Conservation (phyloP, 2,329 filamentous ascomycete species). For the Fusarium sp. region DNA sequence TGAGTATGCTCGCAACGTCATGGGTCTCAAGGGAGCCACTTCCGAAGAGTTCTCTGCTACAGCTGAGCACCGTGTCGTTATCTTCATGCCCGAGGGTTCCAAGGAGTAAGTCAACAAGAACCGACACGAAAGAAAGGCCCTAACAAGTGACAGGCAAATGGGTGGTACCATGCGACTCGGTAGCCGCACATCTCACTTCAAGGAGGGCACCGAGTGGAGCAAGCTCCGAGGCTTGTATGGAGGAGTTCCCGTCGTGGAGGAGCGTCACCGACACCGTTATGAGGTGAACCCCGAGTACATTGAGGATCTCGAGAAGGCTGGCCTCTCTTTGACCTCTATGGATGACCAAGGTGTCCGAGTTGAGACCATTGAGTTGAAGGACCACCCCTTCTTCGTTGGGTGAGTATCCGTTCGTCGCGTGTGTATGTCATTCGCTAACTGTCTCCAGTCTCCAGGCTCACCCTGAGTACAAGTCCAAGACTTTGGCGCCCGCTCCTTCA, state of each 20-base stretch:
- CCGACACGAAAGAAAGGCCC: background rate
- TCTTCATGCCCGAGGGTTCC: conserved; percentile 87
- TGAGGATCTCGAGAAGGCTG: conserved; percentile 73
- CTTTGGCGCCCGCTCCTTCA: conserved; percentile 77
- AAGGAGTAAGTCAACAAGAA: conserved; percentile 50
- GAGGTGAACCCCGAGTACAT: conserved; percentile 89
- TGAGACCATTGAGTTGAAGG: conserved; percentile 42
- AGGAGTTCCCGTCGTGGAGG: conserved; percentile 64
- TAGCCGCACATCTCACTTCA: conserved; percentile 79
- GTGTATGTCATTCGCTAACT: background rate
- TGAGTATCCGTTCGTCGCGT: background rate
- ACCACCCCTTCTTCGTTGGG: conserved; percentile 37
- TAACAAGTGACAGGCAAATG: conserved; percentile 52
- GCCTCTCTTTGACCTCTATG: conserved; percentile 62
- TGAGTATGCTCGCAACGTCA: conserved; percentile 84
- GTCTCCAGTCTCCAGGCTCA: conserved; percentile 67
- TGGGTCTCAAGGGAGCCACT: conserved; percentile 67
- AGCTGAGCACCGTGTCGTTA: conserved; percentile 76
- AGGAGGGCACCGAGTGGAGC: conserved; percentile 80
- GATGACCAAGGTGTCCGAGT: conserved; percentile 57
- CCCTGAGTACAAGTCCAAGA: conserved; percentile 84
- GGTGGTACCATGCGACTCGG: conserved; percentile 91
- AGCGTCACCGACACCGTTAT: conserved; percentile 89
- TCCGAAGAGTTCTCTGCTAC: conserved; percentile 67
- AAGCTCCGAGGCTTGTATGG: conserved; percentile 82